These are phyloP conservation scores for Thermochaetoides thermophila DNA, from an alignment of 495 filamentous ascomycete species.

Conservation along the genomic window DNA sequence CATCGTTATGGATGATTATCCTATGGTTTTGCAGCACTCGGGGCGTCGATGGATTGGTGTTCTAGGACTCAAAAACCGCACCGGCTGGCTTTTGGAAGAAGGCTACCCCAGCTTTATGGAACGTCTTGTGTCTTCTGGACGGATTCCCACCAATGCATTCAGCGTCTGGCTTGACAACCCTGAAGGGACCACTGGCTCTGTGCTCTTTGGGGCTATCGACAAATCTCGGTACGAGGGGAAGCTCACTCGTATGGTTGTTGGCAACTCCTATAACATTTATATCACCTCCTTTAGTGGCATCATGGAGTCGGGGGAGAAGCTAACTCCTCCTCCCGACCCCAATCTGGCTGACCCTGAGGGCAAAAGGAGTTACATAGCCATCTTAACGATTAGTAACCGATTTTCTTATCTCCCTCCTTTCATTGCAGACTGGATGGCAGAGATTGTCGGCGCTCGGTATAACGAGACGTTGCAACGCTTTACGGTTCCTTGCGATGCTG, in stretches of 20 bases:
- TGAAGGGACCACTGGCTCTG: slow-evolving; percentile 47
- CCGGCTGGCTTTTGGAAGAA: slow-evolving; percentile 27
- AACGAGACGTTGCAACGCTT: slow-evolving; percentile 26
- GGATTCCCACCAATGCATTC: slow-evolving; percentile 61
- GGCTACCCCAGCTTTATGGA: slow-evolving; percentile 65
- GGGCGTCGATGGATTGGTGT: slow-evolving; percentile 51
- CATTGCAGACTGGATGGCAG: slow-evolving; percentile 41
- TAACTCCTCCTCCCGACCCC: too few relatives aligned
- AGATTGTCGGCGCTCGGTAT: slow-evolving; percentile 40
- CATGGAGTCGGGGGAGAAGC: slow-evolving; percentile 9
- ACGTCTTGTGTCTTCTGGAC: slow-evolving; percentile 44
- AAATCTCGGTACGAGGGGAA: slow-evolving; percentile 53
- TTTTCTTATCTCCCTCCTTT: slow-evolving; percentile 58
- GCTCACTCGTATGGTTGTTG: slow-evolving; percentile 34
- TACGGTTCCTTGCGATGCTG: slow-evolving; percentile 51
- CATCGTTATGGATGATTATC: slow-evolving; percentile 42
- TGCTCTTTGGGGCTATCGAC: slow-evolving; percentile 77
- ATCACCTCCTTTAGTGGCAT: too few relatives aligned
- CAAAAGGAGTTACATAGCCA: too few relatives aligned
- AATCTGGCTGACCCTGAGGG: too few relatives aligned
- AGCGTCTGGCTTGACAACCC: slow-evolving; percentile 68
- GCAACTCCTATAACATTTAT: too few relatives aligned
- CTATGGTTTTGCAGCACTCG: slow-evolving; percentile 57
- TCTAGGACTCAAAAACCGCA: slow-evolving; percentile 58
- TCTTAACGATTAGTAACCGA: too few relatives aligned